Conservation (phyloP, 768 basidiomycete species). For the Panellus pusillus region DNA sequence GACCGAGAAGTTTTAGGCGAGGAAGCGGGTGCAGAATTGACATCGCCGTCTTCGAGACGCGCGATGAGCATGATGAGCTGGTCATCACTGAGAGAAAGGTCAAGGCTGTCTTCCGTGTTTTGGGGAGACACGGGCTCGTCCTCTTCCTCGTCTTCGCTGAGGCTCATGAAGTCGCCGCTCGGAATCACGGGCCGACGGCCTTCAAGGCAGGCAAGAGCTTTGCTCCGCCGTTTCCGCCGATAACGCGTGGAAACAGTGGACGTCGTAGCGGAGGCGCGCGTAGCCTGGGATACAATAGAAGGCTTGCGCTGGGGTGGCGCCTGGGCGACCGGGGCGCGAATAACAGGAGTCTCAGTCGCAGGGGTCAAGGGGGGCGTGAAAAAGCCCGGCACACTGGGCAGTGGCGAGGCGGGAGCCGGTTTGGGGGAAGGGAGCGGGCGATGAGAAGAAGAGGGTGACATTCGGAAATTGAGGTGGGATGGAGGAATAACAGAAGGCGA, state of each 20-base stretch:
- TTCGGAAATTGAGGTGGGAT: constrained; percentile 10
- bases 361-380: not conserved
- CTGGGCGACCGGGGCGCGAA: constrained; percentile 2
- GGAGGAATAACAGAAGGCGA: constrained; percentile 1
- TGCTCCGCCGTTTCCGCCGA: constrained; percentile 38
- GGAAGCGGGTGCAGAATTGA: constrained; percentile 1
- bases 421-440: constrained; percentile 18
- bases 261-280: constrained; percentile 12
- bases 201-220: constrained; percentile 50
- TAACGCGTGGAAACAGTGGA: constrained; percentile 23
- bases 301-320: constrained; percentile 9
- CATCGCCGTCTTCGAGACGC: constrained; percentile 15
- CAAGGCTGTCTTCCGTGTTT: constrained; percentile 3
- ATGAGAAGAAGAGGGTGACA: constrained; percentile 7
- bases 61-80: constrained; percentile 17
- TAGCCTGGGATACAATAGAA: constrained; percentile 11
- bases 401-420: constrained; percentile 5
- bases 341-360: not conserved
- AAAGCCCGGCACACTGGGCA: constrained; percentile 8
- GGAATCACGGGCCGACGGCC: constrained; percentile 31
- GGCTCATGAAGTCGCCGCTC: constrained; percentile 47
- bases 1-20: constrained; percentile 1
- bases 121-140: constrained; percentile 18
- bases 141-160: constrained; percentile 49
- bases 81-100: constrained; percentile 14